Percentiles rank a stretch among this genome's conserved stretches.
Conservation (phyloP, 306 rosid species). For the Prunus dulcis region DNA sequence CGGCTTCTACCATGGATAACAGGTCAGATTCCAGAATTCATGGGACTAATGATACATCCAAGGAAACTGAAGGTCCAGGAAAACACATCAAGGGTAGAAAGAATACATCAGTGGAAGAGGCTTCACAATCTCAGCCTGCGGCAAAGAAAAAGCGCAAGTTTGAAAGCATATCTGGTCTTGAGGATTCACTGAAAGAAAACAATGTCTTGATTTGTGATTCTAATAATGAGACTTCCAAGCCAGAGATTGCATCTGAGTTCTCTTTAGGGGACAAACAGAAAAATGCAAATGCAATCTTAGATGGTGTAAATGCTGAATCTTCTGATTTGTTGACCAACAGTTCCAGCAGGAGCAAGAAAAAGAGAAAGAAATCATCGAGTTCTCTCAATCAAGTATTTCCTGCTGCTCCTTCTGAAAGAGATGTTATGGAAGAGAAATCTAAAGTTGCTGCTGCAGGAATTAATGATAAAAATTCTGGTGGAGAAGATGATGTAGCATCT, state of each 20-base stretch:
- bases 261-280: constrained; percentile 30
- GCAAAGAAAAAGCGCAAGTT: constrained; percentile 32
- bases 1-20: constrained; percentile 22
- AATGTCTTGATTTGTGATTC: constrained; percentile 27
- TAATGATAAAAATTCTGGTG: constrained; percentile 14
- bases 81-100: constrained; percentile 16
- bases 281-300: constrained; percentile 28
- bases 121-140: constrained; percentile 31
- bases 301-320: constrained; percentile 30
- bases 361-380: constrained; percentile 27
- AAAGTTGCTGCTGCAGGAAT: not conserved
- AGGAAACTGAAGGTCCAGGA: constrained; percentile 35
- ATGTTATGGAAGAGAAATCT: constrained; percentile 29
- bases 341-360: constrained; percentile 29
- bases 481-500: constrained; percentile 15
- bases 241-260: constrained; percentile 30
- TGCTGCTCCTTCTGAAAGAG: constrained; percentile 35
- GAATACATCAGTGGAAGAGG: constrained; percentile 25
- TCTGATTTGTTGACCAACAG: constrained; percentile 19
- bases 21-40: constrained; percentile 20
- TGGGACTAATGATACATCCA: constrained; percentile 16
- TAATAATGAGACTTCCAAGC: constrained; percentile 25
- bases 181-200: constrained; percentile 23
- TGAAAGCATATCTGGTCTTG: constrained; percentile 14
- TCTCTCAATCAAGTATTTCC: constrained; percentile 16